Evolutionary conservation across 208 protist genomes (phyloP).

Genomic region (Trypanosoma lewisi): DNA sequence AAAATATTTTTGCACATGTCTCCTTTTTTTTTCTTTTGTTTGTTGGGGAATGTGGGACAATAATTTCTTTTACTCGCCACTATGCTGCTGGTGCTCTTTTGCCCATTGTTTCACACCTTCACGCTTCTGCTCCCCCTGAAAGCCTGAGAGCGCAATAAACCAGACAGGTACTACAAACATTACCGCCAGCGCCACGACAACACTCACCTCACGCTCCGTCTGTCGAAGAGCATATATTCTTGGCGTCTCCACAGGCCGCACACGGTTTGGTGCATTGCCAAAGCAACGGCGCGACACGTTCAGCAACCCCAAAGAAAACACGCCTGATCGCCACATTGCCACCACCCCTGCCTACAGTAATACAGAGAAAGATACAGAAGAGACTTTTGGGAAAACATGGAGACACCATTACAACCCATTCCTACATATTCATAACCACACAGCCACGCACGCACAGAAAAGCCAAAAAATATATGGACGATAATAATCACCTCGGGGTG

Average conservation of each 20-base stretch:
- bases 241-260: conserved; percentile 49
- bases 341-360: background rate
- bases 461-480: too few species aligned
- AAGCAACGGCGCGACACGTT: conserved; percentile 20
- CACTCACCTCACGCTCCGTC: conserved; percentile 53
- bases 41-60: background rate
- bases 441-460: too few species aligned
- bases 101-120: conserved; percentile 35
- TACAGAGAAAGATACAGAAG: background rate
- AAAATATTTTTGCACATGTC: background rate
- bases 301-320: background rate
- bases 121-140: conserved; percentile 33
- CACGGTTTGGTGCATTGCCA: conserved; percentile 52
- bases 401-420: too few species aligned
- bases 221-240: conserved; percentile 36
- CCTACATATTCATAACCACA: too few species aligned
- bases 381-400: too few species aligned
- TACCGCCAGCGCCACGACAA: conserved; percentile 39
- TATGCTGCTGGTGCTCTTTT: conserved; percentile 16
- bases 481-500: too few species aligned
- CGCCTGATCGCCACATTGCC: background rate
- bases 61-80: conserved; percentile 6
- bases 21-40: background rate
- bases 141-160: conserved; percentile 42
- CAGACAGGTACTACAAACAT: conserved; percentile 58